phyloP scores from a whole-genome alignment of 768 basidiomycete species.

The Rickenella mellea region DNA sequence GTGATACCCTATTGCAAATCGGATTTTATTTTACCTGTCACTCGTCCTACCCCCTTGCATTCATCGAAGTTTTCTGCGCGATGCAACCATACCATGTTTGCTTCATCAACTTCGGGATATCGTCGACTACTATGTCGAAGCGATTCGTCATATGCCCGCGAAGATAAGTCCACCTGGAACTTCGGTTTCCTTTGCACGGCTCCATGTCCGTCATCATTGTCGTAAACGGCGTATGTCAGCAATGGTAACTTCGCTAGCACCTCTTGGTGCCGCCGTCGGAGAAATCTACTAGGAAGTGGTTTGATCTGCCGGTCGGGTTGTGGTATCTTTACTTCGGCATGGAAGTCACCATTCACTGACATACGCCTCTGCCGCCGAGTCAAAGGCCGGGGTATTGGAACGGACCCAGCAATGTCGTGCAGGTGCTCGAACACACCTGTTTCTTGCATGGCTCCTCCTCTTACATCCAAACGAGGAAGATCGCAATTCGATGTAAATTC shows the following conservation, averaged over 20 bases:
- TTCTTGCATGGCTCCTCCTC: constrained; percentile 33
- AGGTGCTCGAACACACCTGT: constrained; percentile 34
- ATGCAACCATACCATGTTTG: constrained; percentile 27
- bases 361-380: constrained; percentile 26
- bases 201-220: too few species aligned
- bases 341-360: neutral
- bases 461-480: constrained; percentile 19
- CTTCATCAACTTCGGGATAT: constrained; percentile 16
- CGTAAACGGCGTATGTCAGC: constrained; percentile 23
- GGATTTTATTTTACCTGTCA: constrained; percentile 1
- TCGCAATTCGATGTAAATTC: too few species aligned
- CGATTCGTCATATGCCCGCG: too few species aligned
- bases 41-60: constrained; percentile 9
- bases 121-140: too few species aligned
- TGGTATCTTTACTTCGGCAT: too few species aligned
- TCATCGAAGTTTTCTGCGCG: constrained; percentile 8
- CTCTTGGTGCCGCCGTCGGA: constrained; percentile 45
- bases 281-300: constrained; percentile 14
- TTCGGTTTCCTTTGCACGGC: too few species aligned
- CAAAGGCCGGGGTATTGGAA: constrained; percentile 14
- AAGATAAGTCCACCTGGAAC: too few species aligned
- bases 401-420: constrained; percentile 31
- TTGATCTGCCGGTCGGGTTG: neutral
- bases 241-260: constrained; percentile 55
- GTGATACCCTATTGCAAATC: neutral